Base-by-base conservation (phyloP, 2,329 filamentous ascomycete species). In the Colletotrichum sp. region DNA sequence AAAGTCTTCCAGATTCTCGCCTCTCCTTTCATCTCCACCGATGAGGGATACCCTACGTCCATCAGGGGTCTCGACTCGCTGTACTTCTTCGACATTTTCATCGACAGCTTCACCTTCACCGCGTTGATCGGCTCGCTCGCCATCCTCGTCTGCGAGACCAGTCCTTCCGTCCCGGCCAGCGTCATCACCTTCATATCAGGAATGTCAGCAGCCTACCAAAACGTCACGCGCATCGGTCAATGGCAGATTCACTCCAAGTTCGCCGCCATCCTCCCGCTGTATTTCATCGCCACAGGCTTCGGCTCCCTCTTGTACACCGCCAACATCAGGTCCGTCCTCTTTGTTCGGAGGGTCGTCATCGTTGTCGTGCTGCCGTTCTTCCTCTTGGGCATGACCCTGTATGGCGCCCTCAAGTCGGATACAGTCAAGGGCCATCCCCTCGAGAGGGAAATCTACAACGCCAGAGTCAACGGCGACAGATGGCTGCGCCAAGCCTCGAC, bases 401-500 rank as follows among this genome's bases (percentile, higher is more conserved):
- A 84, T 76, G 83, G 85, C 8, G 68, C 82, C 16, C 63, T 85
- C 8, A 84, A 81, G 72, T 73, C 30, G 78, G 16, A 78, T 78
- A 24, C 83, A 80, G 63, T 77, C 69, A 71, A 78, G 79, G 74
- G 83, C 65, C 90, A 92, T 69, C 89, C 89, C 0, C 80, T 92
- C 39, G 85, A 87, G 62, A 86, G 87, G 6, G 82, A 90, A 15
- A 85, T 92, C 15, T 91, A 89, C 78, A 85, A 86, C 49, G 85
- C 86, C 4, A 85, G 88, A 28, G 84, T 88, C 26, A 85, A 85
- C 28, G 85, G 88, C 8, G 87, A 89, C 77, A 85, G 88, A 10
- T 92, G 89, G 89, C 80, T 89, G 9, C 81, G 86, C 9, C 82
- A 87, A 64, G 90, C 87, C 2, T 84, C 84, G 3, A 84, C 86